Evolutionary conservation across 208 protist species (phyloP).

Genomic region (Trichomonas vaginalis): DNA sequence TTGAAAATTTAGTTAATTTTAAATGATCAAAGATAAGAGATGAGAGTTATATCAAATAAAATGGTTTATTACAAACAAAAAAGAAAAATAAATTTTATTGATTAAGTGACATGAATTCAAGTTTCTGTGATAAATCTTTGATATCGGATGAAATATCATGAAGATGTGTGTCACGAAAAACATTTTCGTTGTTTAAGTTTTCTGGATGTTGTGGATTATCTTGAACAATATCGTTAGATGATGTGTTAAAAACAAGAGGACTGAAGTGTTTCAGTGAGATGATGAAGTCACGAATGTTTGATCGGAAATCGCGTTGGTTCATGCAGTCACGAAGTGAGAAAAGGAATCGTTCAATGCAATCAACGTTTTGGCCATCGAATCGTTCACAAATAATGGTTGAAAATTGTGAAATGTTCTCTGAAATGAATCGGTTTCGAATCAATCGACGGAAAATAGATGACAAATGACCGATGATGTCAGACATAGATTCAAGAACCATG

Average conservation of each 20-base stretch:
- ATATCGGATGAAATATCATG: neutral
- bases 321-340: neutral
- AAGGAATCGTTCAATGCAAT: neutral
- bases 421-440: neutral
- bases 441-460: neutral
- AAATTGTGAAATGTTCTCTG: neutral
- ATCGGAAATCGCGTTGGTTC: neutral
- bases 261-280: neutral
- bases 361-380: neutral
- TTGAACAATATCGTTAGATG: neutral
- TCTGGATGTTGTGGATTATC: neutral
- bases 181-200: neutral
- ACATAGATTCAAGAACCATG: neutral
- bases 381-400: neutral
- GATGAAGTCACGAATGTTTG: neutral
- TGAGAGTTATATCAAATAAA: neutral
- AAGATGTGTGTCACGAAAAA: too few relatives aligned
- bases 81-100: too few relatives aligned
- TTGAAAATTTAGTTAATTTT: neutral
- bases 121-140: neutral
- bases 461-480: neutral
- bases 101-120: neutral
- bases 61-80: too few relatives aligned
- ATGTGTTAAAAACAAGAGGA: neutral
- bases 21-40: neutral